These are phyloP conservation scores for Purpureocillium takamizusanense DNA, from an alignment of 2,329 filamentous ascomycete genomes.

Conservation along the genomic window DNA sequence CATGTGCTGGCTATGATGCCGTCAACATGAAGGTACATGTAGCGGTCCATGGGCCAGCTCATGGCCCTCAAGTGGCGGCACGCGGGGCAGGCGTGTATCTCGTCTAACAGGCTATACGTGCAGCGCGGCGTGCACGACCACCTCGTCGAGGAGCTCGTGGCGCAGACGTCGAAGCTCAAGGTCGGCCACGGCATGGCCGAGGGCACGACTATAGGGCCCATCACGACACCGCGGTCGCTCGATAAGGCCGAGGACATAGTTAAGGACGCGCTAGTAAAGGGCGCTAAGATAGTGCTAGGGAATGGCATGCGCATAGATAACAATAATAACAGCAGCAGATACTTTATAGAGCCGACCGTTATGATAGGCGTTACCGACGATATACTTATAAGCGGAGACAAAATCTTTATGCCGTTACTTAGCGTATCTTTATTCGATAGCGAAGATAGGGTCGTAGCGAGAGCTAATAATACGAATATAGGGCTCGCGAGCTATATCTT, in stretches of 20 bases:
- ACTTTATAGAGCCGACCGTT: conserved; percentile 64
- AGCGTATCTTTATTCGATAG: conserved; percentile 60
- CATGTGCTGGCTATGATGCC: too few relatives aligned
- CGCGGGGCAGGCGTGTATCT: conserved; percentile 65
- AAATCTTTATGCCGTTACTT: conserved; percentile 65
- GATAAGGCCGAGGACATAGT: conserved; percentile 37
- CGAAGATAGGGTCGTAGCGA: conserved; percentile 58
- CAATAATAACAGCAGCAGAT: conserved; percentile 32
- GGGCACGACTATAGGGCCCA: conserved; percentile 22
- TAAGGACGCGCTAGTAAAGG: conserved; percentile 50
- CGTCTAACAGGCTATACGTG: conserved; percentile 52
- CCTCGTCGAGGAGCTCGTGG: conserved; percentile 46
- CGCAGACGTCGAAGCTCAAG: conserved; percentile 42
- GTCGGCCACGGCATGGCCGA: conserved; percentile 50
- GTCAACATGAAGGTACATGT: too few relatives aligned
- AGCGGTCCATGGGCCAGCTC: conserved; percentile 56
- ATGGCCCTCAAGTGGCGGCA: conserved; percentile 59
- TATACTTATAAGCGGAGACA: conserved; percentile 59
- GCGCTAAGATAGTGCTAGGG: conserved; percentile 48
- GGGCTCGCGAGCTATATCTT: conserved; percentile 68
- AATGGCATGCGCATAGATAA: conserved; percentile 40
- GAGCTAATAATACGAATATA: conserved; percentile 58
- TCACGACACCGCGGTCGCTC: conserved; percentile 23
- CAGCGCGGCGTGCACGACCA: conserved; percentile 52
- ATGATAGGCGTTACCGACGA: conserved; percentile 56